Evolutionary conservation across 2,329 filamentous ascomycete genomes (phyloP).

Genomic region (Hypoxylon sp.): DNA sequence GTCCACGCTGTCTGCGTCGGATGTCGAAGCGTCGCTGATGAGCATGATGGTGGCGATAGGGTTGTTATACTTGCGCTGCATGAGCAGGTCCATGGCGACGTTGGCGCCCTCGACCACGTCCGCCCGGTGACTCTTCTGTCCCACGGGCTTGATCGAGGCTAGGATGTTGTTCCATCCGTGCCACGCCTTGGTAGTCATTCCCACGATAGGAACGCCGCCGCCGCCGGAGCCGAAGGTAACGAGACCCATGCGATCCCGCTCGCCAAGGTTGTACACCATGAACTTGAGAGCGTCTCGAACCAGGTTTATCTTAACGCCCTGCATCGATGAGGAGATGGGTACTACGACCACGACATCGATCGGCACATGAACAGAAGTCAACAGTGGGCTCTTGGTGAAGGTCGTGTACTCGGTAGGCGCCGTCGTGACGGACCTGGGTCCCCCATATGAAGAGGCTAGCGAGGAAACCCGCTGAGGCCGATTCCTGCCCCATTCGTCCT

Average conservation of each 20-base stretch:
- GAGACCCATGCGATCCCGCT: constrained; percentile 93
- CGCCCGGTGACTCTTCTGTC: constrained; percentile 94
- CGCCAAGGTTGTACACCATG: constrained; percentile 86
- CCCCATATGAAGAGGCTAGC: constrained; percentile 81
- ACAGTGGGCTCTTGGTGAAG: constrained; percentile 61
- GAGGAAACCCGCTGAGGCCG: constrained; percentile 79
- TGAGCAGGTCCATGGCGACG: constrained; percentile 96
- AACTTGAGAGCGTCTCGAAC: constrained; percentile 92
- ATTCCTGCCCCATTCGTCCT: constrained; percentile 82
- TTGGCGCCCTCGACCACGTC: constrained; percentile 98
- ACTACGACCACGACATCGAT: constrained; percentile 96
- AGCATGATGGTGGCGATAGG: constrained; percentile 94
- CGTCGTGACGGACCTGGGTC: constrained; percentile 81
- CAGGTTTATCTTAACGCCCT: constrained; percentile 97
- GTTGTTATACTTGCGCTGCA: constrained; percentile 97
- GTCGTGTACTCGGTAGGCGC: constrained; percentile 92
- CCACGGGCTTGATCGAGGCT: constrained; percentile 87
- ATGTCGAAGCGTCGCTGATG: constrained; percentile 96
- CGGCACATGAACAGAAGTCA: constrained; percentile 78
- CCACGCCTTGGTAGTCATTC: constrained; percentile 97
- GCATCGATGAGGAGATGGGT: constrained; percentile 97
- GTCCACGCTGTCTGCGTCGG: constrained; percentile 93
- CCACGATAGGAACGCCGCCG: constrained; percentile 93
- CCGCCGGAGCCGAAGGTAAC: constrained; percentile 96
- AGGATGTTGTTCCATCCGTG: constrained; percentile 88